A percentile compares a stretch with the other conserved stretches of the same genome.
These are phyloP conservation scores for Gossypium schwendimanii DNA, from an alignment of 441 rosid genomes.

Conservation along the genomic window DNA sequence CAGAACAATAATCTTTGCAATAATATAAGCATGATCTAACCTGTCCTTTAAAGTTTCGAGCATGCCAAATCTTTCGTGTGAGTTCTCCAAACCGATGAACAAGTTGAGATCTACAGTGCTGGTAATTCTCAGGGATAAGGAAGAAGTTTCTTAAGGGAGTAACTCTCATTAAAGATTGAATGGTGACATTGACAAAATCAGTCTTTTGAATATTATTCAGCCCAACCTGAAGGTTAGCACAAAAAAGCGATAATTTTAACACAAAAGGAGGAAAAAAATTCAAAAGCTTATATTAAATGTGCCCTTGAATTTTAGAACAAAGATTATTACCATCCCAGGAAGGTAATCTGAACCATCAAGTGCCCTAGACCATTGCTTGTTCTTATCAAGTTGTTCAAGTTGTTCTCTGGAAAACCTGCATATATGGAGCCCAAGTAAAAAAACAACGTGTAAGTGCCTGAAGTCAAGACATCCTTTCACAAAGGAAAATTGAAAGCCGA, in stretches of 20 bases:
- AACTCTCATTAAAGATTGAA: slow-evolving; percentile 93
- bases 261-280: neutral
- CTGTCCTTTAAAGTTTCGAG: slow-evolving; percentile 96
- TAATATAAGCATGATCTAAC: slow-evolving; percentile 30
- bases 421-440: slow-evolving; percentile 11
- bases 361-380: slow-evolving; percentile 89
- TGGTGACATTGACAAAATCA: slow-evolving; percentile 93
- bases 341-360: slow-evolving; percentile 98
- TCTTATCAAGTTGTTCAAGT: slow-evolving; percentile 74
- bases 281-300: neutral
- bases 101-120: slow-evolving; percentile 74
- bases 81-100: slow-evolving; percentile 96
- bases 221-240: slow-evolving; percentile 59
- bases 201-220: slow-evolving; percentile 91
- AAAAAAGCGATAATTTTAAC: neutral
- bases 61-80: slow-evolving; percentile 90
- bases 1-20: slow-evolving; percentile 3
- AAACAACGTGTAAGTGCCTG: neutral
- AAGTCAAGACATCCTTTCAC: neutral
- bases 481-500: neutral
- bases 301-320: neutral
- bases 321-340: slow-evolving; percentile 74
- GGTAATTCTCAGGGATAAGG: slow-evolving; percentile 87
- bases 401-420: slow-evolving; percentile 75
- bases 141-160: slow-evolving; percentile 88